phyloP scores from a whole-genome alignment of 139 green algal species.

The Closterium sp. region DNA sequence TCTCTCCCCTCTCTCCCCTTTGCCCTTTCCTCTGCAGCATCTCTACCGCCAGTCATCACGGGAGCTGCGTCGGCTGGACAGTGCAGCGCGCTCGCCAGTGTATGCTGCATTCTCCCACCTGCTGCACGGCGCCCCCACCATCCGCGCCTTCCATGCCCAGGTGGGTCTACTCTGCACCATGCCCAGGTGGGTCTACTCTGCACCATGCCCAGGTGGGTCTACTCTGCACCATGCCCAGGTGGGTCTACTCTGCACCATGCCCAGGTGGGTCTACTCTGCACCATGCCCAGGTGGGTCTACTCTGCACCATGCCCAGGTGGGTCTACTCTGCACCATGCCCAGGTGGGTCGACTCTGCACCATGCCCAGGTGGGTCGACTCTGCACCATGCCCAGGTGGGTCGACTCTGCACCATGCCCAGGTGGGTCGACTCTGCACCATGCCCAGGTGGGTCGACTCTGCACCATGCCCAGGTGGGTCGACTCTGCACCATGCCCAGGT shows the following conservation, averaged over 20 bases:
- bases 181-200: not conserved
- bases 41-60: conserved; percentile 77
- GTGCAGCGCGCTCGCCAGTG: conserved; percentile 75
- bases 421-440: too few relatives aligned
- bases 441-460: too few relatives aligned
- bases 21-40: conserved; percentile 48
- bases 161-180: conserved; percentile 19
- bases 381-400: too few relatives aligned
- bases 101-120: conserved; percentile 71
- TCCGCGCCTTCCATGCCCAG: conserved; percentile 53
- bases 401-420: too few relatives aligned
- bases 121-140: conserved; percentile 71
- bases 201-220: conserved; percentile 45
- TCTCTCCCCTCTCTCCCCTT: conserved; percentile 47
- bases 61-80: conserved; percentile 90
- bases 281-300: too few relatives aligned
- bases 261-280: not conserved
- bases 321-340: too few relatives aligned
- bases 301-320: too few relatives aligned
- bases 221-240: too few relatives aligned
- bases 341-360: too few relatives aligned
- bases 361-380: too few relatives aligned
- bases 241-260: not conserved
- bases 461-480: too few relatives aligned
- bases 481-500: too few relatives aligned